Conservation (phyloP, 2,329 filamentous ascomycete genomes). For the Zymoseptoria passerinii region DNA sequence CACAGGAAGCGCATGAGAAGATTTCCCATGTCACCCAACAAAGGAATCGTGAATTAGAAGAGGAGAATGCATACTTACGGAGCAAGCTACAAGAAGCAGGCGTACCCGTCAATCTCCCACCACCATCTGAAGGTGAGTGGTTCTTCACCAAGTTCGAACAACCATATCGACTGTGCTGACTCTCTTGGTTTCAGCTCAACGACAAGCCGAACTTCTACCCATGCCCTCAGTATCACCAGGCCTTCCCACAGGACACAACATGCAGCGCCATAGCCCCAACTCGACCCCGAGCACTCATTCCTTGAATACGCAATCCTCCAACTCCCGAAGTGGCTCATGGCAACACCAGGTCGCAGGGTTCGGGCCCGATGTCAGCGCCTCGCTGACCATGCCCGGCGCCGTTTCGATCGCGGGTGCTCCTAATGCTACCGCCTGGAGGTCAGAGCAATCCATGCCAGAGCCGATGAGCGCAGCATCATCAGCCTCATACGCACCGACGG, state of each 20-base stretch:
- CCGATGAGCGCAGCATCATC: conserved; percentile 10
- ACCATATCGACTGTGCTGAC: not conserved
- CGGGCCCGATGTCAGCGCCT: conserved; percentile 8
- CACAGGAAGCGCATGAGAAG: conserved; percentile 40
- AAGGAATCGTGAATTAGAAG: conserved; percentile 47
- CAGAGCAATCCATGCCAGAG: conserved; percentile 15
- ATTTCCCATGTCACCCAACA: conserved; percentile 43
- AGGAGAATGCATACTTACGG: conserved; percentile 46
- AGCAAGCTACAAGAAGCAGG: conserved; percentile 41
- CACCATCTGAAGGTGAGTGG: conserved; percentile 12
- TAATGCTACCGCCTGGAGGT: conserved; percentile 22
- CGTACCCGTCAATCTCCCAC: conserved; percentile 19
- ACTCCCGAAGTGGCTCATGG: conserved; percentile 23
- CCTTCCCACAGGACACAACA: conserved; percentile 11
- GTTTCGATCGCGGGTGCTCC: conserved; percentile 12
- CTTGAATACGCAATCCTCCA: conserved; percentile 16
- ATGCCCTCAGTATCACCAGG: conserved; percentile 20
- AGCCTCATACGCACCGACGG: conserved; percentile 11
- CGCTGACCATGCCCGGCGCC: conserved; percentile 13
- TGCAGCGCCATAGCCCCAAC: conserved; percentile 20
- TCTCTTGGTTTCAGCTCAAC: conserved; percentile 11
- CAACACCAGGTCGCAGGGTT: conserved; percentile 17
- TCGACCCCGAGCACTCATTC: conserved; percentile 23
- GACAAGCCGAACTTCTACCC: conserved; percentile 17
- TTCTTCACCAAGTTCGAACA: not conserved